phyloP scores from a whole-genome alignment of 495 filamentous ascomycete genomes.

The Hyphodiscus hymeniophilus region DNA sequence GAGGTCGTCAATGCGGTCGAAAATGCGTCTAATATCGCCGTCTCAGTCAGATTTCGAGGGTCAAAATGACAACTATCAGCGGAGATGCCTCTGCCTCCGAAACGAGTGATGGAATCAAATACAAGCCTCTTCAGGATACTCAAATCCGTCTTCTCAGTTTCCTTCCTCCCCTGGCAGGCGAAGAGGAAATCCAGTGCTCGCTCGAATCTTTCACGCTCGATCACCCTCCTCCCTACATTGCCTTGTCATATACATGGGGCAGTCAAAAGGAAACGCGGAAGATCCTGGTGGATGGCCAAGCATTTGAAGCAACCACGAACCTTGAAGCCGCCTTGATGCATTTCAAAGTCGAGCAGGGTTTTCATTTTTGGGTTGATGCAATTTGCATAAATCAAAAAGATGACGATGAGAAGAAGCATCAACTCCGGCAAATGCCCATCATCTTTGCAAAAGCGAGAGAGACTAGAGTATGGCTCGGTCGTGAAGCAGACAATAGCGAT shows the following conservation, averaged over 20 bases:
- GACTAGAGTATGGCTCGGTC: slow-evolving; percentile 25
- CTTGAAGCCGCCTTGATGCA: slow-evolving; percentile 16
- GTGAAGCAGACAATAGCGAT: slow-evolving; percentile 9
- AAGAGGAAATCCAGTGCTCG: not conserved
- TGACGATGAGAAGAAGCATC: slow-evolving; percentile 23
- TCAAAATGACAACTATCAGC: too few relatives aligned
- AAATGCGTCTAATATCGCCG: too few relatives aligned
- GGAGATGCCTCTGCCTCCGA: too few relatives aligned
- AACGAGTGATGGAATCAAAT: too few relatives aligned
- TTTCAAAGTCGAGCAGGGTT: slow-evolving; percentile 5
- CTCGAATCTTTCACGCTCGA: not conserved
- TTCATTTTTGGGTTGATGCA: slow-evolving; percentile 10
- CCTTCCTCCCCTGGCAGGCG: too few relatives aligned
- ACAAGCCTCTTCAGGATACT: too few relatives aligned
- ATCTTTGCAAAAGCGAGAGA: slow-evolving; percentile 23
- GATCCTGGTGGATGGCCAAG: slow-evolving; percentile 17
- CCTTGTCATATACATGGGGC: slow-evolving; percentile 23
- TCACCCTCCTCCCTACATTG: slow-evolving; percentile 11
- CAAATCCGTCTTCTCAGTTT: too few relatives aligned
- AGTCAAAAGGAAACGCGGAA: not conserved
- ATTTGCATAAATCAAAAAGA: slow-evolving; percentile 30
- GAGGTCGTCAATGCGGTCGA: too few relatives aligned
- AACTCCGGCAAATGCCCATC: slow-evolving; percentile 24
- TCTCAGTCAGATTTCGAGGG: too few relatives aligned
- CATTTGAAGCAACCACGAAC: slow-evolving; percentile 18